Conservation (phyloP, 306 rosid species). For the Dryas octopetala region DNA sequence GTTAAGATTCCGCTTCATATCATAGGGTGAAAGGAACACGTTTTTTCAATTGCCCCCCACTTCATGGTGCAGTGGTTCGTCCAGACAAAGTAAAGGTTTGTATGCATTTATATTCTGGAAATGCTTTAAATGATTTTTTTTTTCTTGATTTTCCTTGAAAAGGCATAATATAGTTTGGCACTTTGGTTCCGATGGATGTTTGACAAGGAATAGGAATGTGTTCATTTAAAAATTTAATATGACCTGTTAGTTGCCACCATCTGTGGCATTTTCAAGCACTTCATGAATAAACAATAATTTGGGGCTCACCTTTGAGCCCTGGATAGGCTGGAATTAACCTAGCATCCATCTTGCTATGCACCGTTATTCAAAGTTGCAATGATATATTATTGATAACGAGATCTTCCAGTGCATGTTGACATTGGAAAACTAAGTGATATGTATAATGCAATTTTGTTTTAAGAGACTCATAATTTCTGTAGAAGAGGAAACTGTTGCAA, state of each 20-base stretch:
- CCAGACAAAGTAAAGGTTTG: constrained; percentile 94
- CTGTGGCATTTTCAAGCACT: background rate
- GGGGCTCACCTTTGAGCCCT: background rate
- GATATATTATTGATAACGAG: background rate
- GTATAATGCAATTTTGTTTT: background rate
- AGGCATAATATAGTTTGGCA: background rate
- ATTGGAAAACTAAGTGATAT: no score
- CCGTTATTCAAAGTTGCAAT: background rate
- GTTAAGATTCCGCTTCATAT: constrained; percentile 15
- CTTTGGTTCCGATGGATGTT: background rate
- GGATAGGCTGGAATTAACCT: background rate
- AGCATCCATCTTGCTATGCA: background rate
- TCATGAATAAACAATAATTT: background rate
- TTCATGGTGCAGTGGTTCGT: constrained; percentile 81
- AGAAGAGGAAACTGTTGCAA: background rate
- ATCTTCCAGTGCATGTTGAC: background rate
- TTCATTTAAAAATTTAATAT: background rate
- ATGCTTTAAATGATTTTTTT: constrained; percentile 2
- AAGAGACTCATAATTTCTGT: no score
- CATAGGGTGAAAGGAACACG: constrained; percentile 81
- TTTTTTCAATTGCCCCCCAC: constrained; percentile 75
- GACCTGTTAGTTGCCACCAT: background rate
- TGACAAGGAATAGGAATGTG: background rate
- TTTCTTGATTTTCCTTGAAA: background rate
- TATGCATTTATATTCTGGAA: constrained; percentile 2